phyloP scores from a whole-genome alignment of 805 yeast species.

The Scheffersomyces ergatensis region DNA sequence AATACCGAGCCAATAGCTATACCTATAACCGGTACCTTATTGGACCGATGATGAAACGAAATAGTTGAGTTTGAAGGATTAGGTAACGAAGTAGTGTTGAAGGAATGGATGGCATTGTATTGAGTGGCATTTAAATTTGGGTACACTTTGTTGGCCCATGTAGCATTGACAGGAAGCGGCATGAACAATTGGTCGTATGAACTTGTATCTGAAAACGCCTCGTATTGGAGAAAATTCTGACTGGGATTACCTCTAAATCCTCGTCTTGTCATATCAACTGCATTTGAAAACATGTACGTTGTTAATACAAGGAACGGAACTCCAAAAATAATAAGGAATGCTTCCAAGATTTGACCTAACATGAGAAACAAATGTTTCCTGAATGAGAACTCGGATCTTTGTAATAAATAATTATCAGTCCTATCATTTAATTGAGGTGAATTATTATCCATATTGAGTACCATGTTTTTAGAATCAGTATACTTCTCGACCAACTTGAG shows the following conservation, averaged over 20 bases:
- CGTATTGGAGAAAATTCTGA: slow-evolving; percentile 10
- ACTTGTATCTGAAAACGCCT: slow-evolving; percentile 22
- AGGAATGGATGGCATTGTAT: background rate
- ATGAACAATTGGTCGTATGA: slow-evolving; percentile 18
- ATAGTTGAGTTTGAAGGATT: background rate
- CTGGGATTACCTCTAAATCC: slow-evolving; percentile 11
- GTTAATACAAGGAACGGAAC: slow-evolving; percentile 45
- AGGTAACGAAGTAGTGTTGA: background rate
- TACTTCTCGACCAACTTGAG: slow-evolving; percentile 1
- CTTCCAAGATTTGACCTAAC: slow-evolving; percentile 30
- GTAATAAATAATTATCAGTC: slow-evolving; percentile 1
- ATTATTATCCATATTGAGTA: slow-evolving; percentile 2
- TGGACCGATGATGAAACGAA: background rate
- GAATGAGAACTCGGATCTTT: slow-evolving; percentile 8
- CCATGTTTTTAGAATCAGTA: slow-evolving; percentile 4
- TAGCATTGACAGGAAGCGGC: slow-evolving; percentile 3
- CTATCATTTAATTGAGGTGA: slow-evolving; percentile 4
- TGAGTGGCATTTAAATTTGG: background rate
- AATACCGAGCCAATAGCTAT: slow-evolving; percentile 30
- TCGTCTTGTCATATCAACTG: slow-evolving; percentile 11
- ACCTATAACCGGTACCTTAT: slow-evolving; percentile 12
- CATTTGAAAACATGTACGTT: slow-evolving; percentile 24
- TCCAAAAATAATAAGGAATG: slow-evolving; percentile 33
- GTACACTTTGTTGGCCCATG: background rate
- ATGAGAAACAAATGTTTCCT: slow-evolving; percentile 20